Evolutionary conservation across 2,329 filamentous ascomycete species (phyloP), one percentile per base, ranked within the genome.

Genomic region (Trichoderma sp.): DNA sequence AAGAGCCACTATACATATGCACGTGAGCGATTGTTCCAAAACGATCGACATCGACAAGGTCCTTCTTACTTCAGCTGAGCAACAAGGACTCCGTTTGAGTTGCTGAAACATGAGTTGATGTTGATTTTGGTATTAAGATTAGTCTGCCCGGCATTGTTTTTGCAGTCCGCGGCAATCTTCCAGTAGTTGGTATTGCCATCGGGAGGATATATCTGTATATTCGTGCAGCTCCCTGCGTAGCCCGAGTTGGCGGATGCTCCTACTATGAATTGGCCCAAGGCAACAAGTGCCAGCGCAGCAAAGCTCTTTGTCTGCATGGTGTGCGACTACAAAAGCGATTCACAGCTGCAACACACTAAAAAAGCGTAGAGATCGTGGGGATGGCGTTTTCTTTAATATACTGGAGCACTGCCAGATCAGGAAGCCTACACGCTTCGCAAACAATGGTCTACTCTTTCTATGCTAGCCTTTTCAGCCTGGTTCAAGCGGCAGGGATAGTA

Each of bases 51-150:
- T 5, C 4, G 7, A 16, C 16, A 55, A 18, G n/a, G 26, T 30
- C 30, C 11, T 8, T 11, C 51, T 55, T 55, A 55, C 51, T 55
- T 55, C 7, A 55, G 16, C 26, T 55, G 51, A 28, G 51, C 51
- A 30, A 55, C 28, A 55, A 55, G 51, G 13, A 16, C 18, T 28
- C 51, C 51, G 10, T 55, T 30, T n/a, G 51, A 55, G 26, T 55
- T 55, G 24, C 51, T 55, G 10, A 55, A 55, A 55, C 51, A 55
- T 11, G 51, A 55, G 26, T 55, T 7, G 16, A 55, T 55, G 10
- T 55, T n/a, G 26, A 55, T n/a, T n/a, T 55, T 55, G 51, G 51
- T 55, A 55, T 55, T 55, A 3, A 55, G 51, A 32, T 55, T 55
- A 32, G 51, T 30, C 16, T 55, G 51, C 51, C 10, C 5, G 10